These are phyloP conservation scores for Daldinia sp. DNA, from an alignment of 2,329 filamentous ascomycete genomes.

Conservation along the genomic window DNA sequence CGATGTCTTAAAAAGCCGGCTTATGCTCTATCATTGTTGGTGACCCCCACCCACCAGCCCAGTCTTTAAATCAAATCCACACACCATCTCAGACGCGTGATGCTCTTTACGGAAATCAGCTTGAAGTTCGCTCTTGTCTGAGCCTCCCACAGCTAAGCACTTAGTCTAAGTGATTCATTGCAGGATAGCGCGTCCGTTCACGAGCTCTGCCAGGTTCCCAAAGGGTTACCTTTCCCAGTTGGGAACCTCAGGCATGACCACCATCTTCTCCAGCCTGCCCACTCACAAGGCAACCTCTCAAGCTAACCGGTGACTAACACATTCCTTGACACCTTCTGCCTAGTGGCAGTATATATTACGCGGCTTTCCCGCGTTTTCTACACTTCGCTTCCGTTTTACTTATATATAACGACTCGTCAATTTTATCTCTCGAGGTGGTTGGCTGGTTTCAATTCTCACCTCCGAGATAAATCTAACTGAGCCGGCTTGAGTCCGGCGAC, in stretches of 20 bases:
- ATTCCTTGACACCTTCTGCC: conserved; percentile 45
- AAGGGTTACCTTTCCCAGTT: conserved; percentile 40
- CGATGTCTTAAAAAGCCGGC: conserved; percentile 45
- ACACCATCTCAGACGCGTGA: conserved; percentile 48
- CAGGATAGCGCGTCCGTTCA: conserved; percentile 40
- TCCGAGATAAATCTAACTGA: conserved; percentile 41
- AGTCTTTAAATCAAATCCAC: conserved; percentile 36
- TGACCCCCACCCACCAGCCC: conserved; percentile 37
- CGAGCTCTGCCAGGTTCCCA: conserved; percentile 42
- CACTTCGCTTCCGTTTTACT: conserved; percentile 39
- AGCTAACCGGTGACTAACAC: conserved; percentile 52
- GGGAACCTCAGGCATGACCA: conserved; percentile 49
- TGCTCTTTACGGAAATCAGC: conserved; percentile 43
- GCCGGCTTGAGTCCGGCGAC: conserved; percentile 48
- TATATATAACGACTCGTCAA: conserved; percentile 42
- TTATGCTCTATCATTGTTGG: conserved; percentile 39
- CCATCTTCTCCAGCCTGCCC: conserved; percentile 43
- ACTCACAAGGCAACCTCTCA: conserved; percentile 52
- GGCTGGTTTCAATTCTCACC: conserved; percentile 34
- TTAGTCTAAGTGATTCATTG: conserved; percentile 42
- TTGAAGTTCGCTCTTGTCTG: conserved; percentile 39
- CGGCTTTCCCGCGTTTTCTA: conserved; percentile 33
- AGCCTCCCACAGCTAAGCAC: conserved; percentile 37
- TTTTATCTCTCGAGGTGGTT: conserved; percentile 41
- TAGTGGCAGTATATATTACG: conserved; percentile 48